These are phyloP conservation scores for Boletus subparvulus DNA, from an alignment of 768 basidiomycete genomes.

Conservation along the genomic window DNA sequence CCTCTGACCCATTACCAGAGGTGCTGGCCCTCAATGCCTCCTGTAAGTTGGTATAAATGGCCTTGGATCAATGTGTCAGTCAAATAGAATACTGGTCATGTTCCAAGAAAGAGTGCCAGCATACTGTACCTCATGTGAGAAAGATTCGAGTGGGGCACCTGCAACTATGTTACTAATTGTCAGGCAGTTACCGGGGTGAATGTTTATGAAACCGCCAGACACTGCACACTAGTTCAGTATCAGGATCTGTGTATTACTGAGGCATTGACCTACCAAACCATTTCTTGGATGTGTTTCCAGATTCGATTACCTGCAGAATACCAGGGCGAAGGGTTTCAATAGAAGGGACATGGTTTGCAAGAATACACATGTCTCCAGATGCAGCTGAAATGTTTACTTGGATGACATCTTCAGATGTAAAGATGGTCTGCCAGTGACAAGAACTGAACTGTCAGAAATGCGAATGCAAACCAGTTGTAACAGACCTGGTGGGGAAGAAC, in stretches of 20 bases:
- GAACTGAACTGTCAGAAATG: constrained; percentile 8
- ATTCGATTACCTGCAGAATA: constrained; percentile 90
- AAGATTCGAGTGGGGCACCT: constrained; percentile 86
- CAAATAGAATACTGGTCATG: neutral
- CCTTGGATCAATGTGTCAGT: constrained; percentile 45
- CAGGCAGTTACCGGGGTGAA: constrained; percentile 94
- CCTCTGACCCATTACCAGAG: constrained; percentile 79
- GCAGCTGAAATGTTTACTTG: constrained; percentile 95
- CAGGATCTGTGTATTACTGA: neutral
- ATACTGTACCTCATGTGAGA: constrained; percentile 74
- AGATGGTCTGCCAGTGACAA: constrained; percentile 64
- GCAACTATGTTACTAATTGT: constrained; percentile 92
- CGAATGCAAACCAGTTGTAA: constrained; percentile 14
- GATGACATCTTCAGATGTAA: constrained; percentile 83
- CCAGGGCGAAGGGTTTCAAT: constrained; percentile 93
- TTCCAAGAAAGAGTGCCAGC: constrained; percentile 20
- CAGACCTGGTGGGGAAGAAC: constrained; percentile 87
- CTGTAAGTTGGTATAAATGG: constrained; percentile 82
- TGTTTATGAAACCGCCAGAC: constrained; percentile 93
- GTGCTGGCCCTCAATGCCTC: constrained; percentile 80
- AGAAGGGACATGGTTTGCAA: constrained; percentile 96
- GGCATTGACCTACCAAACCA: constrained; percentile 74
- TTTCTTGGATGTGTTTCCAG: constrained; percentile 75
- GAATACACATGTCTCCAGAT: constrained; percentile 97
- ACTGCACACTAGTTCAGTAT: constrained; percentile 44